phyloP scores from a whole-genome alignment of 805 yeast species.

The Kuraishia piskuri region DNA sequence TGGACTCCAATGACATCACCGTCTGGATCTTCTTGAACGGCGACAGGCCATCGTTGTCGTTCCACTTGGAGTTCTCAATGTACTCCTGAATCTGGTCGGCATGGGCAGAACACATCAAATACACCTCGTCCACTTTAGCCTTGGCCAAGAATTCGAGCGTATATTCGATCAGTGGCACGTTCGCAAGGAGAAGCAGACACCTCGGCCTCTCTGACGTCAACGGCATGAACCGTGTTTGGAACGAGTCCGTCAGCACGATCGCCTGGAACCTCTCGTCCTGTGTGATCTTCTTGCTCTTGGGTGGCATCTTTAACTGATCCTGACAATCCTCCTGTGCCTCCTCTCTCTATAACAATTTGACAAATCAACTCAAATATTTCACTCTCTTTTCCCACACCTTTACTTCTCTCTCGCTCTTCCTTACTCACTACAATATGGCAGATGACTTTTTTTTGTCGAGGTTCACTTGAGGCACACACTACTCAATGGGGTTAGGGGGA shows the following conservation, averaged over 20 bases:
- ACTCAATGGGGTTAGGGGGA: not conserved
- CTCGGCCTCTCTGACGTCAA: conserved; percentile 79
- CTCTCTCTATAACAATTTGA: not conserved
- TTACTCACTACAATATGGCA: not conserved
- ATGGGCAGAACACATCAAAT: conserved; percentile 82
- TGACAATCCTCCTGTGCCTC: not conserved
- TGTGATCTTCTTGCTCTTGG: conserved; percentile 40
- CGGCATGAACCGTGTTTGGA: conserved; percentile 89
- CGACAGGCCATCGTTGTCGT: conserved; percentile 38
- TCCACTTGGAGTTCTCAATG: conserved; percentile 69
- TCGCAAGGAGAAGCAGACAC: conserved; percentile 86
- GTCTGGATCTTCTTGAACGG: conserved; percentile 77
- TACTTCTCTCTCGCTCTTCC: not conserved
- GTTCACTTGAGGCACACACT: not conserved
- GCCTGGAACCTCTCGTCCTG: conserved; percentile 83
- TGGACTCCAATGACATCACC: conserved; percentile 74
- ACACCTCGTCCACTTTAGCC: conserved; percentile 86
- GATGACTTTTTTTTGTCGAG: not conserved
- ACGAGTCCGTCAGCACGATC: conserved; percentile 88
- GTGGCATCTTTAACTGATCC: conserved; percentile 27
- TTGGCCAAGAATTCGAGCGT: conserved; percentile 90
- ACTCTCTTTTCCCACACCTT: not conserved
- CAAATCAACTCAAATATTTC: not conserved
- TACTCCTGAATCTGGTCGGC: conserved; percentile 83
- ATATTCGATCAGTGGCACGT: conserved; percentile 89